Conservation (phyloP, 1,284 basidiomycete species). For the Microbotryum violaceum region DNA sequence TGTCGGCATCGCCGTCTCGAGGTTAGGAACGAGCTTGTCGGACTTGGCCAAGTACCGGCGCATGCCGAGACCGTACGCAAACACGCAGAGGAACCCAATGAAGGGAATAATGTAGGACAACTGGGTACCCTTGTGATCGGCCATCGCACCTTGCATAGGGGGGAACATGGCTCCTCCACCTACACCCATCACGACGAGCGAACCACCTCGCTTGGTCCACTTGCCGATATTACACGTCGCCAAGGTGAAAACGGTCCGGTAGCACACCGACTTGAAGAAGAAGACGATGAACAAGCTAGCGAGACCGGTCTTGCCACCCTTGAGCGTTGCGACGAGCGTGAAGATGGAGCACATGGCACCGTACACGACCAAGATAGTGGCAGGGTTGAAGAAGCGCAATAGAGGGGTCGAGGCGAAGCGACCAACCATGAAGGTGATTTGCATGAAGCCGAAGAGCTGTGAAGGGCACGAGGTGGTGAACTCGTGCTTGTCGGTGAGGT, state of each 20-base stretch:
- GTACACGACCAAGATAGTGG: slow-evolving; percentile 55
- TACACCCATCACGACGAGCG: slow-evolving; percentile 50
- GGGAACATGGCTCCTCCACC: slow-evolving; percentile 56
- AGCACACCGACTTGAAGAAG: slow-evolving; percentile 44
- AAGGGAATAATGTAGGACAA: slow-evolving; percentile 44
- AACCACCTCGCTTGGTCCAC: slow-evolving; percentile 62
- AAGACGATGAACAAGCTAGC: slow-evolving; percentile 60
- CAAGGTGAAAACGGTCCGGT: slow-evolving; percentile 53
- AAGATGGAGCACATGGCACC: slow-evolving; percentile 52
- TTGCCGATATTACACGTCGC: slow-evolving; percentile 61
- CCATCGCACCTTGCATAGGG: slow-evolving; percentile 59
- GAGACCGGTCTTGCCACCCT: slow-evolving; percentile 53
- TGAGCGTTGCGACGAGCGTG: slow-evolving; percentile 50
- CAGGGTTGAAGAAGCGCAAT: slow-evolving; percentile 56
- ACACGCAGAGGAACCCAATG: slow-evolving; percentile 2
- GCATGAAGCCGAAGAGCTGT: slow-evolving; percentile 61
- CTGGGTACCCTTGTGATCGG: slow-evolving; percentile 51
- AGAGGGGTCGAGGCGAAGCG: slow-evolving; percentile 59
- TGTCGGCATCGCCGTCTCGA: too few species aligned
- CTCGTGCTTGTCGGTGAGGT: slow-evolving; percentile 56
- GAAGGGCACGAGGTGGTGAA: slow-evolving; percentile 52
- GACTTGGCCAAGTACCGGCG: slow-evolving; percentile 2
- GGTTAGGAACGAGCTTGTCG: background rate
- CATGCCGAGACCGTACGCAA: slow-evolving; percentile 18
- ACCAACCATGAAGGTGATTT: slow-evolving; percentile 57